Base-by-base conservation (phyloP, 306 rosid genomes). In the Sesbania bispinosa region DNA sequence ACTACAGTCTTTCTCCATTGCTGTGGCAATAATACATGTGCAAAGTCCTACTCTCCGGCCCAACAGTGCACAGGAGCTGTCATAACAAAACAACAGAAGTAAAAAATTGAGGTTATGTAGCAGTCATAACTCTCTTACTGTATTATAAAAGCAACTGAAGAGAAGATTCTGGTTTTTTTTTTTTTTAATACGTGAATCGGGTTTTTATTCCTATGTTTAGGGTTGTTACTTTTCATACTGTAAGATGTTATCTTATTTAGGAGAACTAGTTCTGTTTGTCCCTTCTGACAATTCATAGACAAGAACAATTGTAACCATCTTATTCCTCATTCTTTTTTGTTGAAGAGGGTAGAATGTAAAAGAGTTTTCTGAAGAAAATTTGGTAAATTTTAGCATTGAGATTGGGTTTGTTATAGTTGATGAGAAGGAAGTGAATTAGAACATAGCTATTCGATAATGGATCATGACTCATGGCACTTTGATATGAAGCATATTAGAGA, bases 1-100 rank as follows among this genome's bases (percentile, higher is more conserved):
- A 42, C 85, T 95, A 58, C 97, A 95, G 81, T 84, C 93, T 66
- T 89, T 95, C 82, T 89, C 97, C 59, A 85, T 95, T 9, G 96
- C 97, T 2, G 92, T 92, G 74, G 99, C 97, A 6, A 76, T 88
- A 13, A 74, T 95, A 79, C 97, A 95, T 78, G 53, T 79, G 0
- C 87, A 73, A 71, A 88, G 89, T 75, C 96, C 97, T 19, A 48
- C 79, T 78, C 96, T 95, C 61, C 89, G 74, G 73, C 86, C 90
- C 30, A 75, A 74, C 59, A 46, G 74, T 73, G 82, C 80, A 47
- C 76, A 76, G 80, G 81, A 82, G 47, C 42, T n/a, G n/a, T n/a
- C n/a, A n/a, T n/a, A n/a, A n/a, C n/a, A n/a, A n/a, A n/a, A n/a
- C n/a, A n/a, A n/a, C n/a, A n/a, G n/a, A n/a, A n/a, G n/a, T n/a